Conservation (phyloP, 345 rosid genomes). For the Balakata baccata region DNA sequence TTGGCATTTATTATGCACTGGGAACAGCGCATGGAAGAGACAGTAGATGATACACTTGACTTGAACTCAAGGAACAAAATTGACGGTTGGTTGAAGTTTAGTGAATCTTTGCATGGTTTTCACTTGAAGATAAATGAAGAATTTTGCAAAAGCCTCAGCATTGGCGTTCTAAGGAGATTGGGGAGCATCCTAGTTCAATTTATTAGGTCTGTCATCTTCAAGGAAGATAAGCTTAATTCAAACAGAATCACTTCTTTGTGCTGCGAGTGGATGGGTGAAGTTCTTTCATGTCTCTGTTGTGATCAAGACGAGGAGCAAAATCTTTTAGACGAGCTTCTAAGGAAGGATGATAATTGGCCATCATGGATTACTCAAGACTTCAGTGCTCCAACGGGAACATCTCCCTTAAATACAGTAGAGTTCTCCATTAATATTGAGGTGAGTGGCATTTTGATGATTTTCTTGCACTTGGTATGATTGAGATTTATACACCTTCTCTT, state of each 20-base stretch:
- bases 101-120: conserved; percentile 43
- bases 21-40: conserved; percentile 52
- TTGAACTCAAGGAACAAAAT: conserved; percentile 35
- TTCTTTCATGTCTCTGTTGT: conserved; percentile 53
- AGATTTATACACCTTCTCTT: background rate
- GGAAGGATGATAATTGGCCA: conserved; percentile 72
- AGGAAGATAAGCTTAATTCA: conserved; percentile 44
- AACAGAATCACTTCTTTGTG: conserved; percentile 49
- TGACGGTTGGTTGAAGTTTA: conserved; percentile 39
- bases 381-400: conserved; percentile 23
- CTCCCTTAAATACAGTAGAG: conserved; percentile 18
- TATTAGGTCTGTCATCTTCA: conserved; percentile 55
- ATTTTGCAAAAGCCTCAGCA: conserved; percentile 50
- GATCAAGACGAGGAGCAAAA: conserved; percentile 57
- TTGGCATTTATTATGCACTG: conserved; percentile 59
- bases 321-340: conserved; percentile 59
- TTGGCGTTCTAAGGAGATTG: conserved; percentile 45
- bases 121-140: conserved; percentile 41
- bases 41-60: conserved; percentile 32
- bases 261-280: conserved; percentile 59
- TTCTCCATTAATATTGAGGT: conserved; percentile 22
- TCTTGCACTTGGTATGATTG: conserved; percentile 1
- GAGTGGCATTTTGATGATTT: conserved; percentile 29
- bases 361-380: conserved; percentile 58
- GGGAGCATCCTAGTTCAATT: conserved; percentile 48